Percentiles rank a stretch among this genome's conserved stretches.
Conservation (phyloP, 129 eudicot genomes). For the Dittrichia graveolens region DNA sequence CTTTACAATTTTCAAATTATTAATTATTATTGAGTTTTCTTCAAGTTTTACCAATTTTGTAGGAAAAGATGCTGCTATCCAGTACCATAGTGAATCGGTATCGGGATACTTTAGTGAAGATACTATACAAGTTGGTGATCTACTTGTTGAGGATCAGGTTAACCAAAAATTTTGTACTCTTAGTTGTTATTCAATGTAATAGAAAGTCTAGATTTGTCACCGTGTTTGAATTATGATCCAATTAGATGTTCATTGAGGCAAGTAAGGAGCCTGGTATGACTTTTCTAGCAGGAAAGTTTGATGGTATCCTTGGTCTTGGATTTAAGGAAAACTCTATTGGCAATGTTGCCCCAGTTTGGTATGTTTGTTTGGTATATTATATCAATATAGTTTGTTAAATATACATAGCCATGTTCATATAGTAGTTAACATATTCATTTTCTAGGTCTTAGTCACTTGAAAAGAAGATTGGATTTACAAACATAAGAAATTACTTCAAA, state of each 20-base stretch:
- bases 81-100: slow-evolving; percentile 59
- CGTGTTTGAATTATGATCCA: neutral
- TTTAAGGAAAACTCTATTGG: slow-evolving; percentile 63
- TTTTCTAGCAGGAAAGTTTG: slow-evolving; percentile 62
- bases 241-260: slow-evolving; percentile 71
- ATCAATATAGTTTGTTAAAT: neutral
- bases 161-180: too few species aligned
- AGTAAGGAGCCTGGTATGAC: slow-evolving; percentile 53
- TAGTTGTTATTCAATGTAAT: too few species aligned
- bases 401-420: neutral
- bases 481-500: too few species aligned
- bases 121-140: neutral
- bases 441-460: too few species aligned
- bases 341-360: slow-evolving; percentile 66
- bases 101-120: slow-evolving; percentile 66
- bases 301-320: slow-evolving; percentile 82
- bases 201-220: neutral
- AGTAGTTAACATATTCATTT: neutral
- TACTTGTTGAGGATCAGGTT: too few species aligned
- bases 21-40: too few species aligned
- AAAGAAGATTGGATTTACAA: too few species aligned
- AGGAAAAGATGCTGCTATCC: slow-evolving; percentile 68
- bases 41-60: neutral
- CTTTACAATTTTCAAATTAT: too few species aligned
- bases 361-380: slow-evolving; percentile 6